Evolutionary conservation across 2,329 filamentous ascomycete genomes (phyloP), one percentile per base, ranked within the genome.

Genomic region (Juglanconis sp.): DNA sequence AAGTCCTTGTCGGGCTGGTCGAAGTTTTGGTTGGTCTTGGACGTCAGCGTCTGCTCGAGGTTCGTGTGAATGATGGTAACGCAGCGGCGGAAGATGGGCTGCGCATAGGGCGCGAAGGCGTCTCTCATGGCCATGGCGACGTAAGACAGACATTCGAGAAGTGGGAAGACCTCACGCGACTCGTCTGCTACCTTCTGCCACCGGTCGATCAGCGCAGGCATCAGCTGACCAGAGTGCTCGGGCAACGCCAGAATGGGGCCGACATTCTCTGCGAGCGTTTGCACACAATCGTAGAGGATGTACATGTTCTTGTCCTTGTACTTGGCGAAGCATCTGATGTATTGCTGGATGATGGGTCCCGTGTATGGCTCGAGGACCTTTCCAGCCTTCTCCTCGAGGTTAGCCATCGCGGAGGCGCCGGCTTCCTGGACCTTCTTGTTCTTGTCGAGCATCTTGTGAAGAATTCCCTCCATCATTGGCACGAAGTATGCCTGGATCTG

Each of bases 221-320:
- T 98, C 61, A 99, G 82, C 66, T 92, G 83, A 64, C 89, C 84
- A 46, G 93, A 87, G n/a, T 96, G 84, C 56, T 93, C 85, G 6
- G 89, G 89, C 63, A 86, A 82, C n/a, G 92, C 89, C 65, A 99
- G 81, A 38, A 89, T 86, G 6, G 88, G 87, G 10, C 92, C 92
- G 57, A 98, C 89, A 70, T 92, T 89, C 74, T 99, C 95, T 3
- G 95, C 95, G 60, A 99, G 80, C 0, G 95, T 99, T 77, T 99
- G 95, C 38, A 99, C 91, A 73, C 95, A 98, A 76, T 99, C 95
- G 77, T 99, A 99, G 38, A 99, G 85, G 57, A 98, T 96, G 78
- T 96, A 97, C 87, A 98, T 97, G 78, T 99, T 99, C 69, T 92
- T 89, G 75, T 98, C 94, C 81, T 99, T 98, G 85, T 98, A 99